Conservation (phyloP, 192 early-diverging fungal species). For the Polychytrium aggregatum region DNA sequence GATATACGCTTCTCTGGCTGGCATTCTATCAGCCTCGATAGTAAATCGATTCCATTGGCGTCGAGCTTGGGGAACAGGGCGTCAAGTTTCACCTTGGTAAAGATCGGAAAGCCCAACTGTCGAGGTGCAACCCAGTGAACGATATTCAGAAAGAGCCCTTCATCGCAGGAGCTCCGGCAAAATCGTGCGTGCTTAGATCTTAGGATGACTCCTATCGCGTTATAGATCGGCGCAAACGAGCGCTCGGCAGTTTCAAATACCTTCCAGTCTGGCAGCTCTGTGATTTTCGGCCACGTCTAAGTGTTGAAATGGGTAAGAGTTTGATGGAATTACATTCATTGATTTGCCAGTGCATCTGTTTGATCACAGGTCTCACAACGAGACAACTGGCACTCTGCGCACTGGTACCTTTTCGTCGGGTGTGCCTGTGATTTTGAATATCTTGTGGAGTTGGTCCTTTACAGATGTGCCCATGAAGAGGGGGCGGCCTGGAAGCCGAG, state of each 20-base stretch:
- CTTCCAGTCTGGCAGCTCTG: slow-evolving; percentile 82
- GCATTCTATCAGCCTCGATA: slow-evolving; percentile 62
- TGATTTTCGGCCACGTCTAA: slow-evolving; percentile 70
- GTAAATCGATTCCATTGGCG: slow-evolving; percentile 71
- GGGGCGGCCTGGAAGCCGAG: slow-evolving; percentile 53
- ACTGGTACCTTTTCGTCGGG: slow-evolving; percentile 57
- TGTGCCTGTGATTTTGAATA: slow-evolving; percentile 80
- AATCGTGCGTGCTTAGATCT: too few species aligned
- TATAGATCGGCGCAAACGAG: too few species aligned
- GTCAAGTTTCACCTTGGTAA: slow-evolving; percentile 58
- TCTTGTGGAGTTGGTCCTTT: slow-evolving; percentile 74
- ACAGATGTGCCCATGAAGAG: slow-evolving; percentile 85
- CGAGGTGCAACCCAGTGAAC: too few species aligned
- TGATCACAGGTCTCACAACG: too few species aligned
- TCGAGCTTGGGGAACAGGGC: slow-evolving; percentile 75
- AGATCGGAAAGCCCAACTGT: slow-evolving; percentile 65
- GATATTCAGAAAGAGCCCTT: too few species aligned
- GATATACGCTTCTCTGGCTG: slow-evolving; percentile 70
- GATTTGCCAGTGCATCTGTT: background rate
- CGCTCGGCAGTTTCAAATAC: slow-evolving; percentile 39
- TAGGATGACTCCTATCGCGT: too few species aligned
- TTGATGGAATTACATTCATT: background rate
- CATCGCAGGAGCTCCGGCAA: too few species aligned
- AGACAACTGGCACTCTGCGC: too few species aligned
- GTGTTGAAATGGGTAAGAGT: slow-evolving; percentile 12